Base-by-base conservation (phyloP, 2,329 filamentous ascomycete species). In the Ophiostoma himal-ulmi region DNA sequence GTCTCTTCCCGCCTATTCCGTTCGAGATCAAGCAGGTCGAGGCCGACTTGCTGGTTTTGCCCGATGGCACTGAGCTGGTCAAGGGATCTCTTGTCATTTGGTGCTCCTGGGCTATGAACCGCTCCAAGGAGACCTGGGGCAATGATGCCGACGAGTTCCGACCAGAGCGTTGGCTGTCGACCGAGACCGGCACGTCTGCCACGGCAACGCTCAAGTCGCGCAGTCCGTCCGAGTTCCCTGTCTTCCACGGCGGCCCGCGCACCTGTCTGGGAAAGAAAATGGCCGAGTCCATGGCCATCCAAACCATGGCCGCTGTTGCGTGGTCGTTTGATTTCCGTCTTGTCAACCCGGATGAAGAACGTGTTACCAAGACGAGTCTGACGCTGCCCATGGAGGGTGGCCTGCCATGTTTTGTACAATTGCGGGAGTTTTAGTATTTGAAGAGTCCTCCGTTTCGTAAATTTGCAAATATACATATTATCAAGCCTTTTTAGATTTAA, bases 381-480 rank as follows among this genome's bases (percentile, higher is more conserved):
- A 90, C 88, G 3, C 75, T 90, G 73, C 88, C 88, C 0, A 89
- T 89, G 87, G 81, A 87, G 69, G 86, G 82, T 1, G 88, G 88
- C 0, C 76, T 90, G 72, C 86, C 86, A 5, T 82, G 82, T 68
- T 75, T 75, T 70, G 79, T 83, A 14, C 34, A 65, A 36, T n/a
- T 36, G 8, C 62, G 62, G 34, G 34, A 8, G 14, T 14, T 64
- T 36, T 36, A 30, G 22, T 2, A 5, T 62, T 62, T 26, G 6
- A 6, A 5, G 30, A 30, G 30, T 30, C 30, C 30, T 30, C 30
- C 30, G 30, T 3, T 30, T 30, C 30, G 30, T 30, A 30, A 30
- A 30, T 30, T 30, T 30, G 26, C 26, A 30, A 30, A 3, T 30
- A 30, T 30, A 30, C 30, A 30, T 30, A 0, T 30, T 30, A 30